Evolutionary conservation across 768 basidiomycete genomes (phyloP), one percentile per base, ranked within the genome.

Genomic region (Boletus rubroflammeus): DNA sequence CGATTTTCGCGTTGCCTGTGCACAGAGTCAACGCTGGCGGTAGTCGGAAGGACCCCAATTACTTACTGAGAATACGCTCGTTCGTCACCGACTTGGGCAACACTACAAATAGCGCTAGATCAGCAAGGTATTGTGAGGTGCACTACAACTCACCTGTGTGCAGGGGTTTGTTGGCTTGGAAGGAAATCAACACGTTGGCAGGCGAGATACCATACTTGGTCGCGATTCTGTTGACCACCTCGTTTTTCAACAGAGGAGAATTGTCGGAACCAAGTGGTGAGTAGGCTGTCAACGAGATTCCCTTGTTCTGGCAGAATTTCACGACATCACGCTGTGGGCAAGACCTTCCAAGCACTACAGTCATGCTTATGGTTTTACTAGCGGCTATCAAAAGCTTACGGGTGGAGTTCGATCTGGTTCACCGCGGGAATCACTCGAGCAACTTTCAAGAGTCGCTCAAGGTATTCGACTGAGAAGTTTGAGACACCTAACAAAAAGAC

Each of bases 331-430:
- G 77, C 64, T 88, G 85, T 29, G 81, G 79, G 70, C 83, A 86
- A 29, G 83, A 81, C 26, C 84, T 76, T 57, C 11, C 73, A 45
- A 34, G 14, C 5, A 21, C 39, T 34, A 41, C 36, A 23, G 3
- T 26, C 47, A 47, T 31, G n/a, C 28, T 47, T n/a, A 8, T 28
- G 25, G n/a, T n/a, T 15, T 15, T 47, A 15, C 40, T 6, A 28
- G 26, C 9, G 17, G 5, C n/a, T 5, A 25, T 25, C n/a, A 26
- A 21, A 50, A 42, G 74, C 80, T 53, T 67, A 86, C 76, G 88
- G 84, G 66, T 89, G 88, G 34, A 83, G 74, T 69, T 88, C 88
- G 53, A 93, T 79, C 73, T 93, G 91, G 73, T 91, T 91, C 28
- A 84, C 84, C 0, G 87, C 88, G 15, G 89, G 90, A 34, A 85